These are phyloP conservation scores for Usnea hakonensis DNA, from an alignment of 495 filamentous ascomycete species.

Conservation along the genomic window DNA sequence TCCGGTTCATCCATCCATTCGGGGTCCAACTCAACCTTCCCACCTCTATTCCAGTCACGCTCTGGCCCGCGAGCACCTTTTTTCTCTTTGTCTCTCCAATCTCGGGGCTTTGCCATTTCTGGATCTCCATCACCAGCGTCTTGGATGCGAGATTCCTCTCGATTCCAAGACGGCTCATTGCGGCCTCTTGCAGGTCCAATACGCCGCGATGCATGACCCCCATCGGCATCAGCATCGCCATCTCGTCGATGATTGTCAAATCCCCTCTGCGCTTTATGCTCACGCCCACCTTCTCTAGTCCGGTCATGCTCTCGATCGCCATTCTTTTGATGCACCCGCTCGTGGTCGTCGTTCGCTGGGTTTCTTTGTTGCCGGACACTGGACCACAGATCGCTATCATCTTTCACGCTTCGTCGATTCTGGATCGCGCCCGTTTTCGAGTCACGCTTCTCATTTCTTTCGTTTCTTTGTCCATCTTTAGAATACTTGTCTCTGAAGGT, in stretches of 20 bases:
- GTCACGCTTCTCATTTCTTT: conserved; percentile 41
- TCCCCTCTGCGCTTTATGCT: conserved; percentile 35
- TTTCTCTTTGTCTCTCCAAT: conserved; percentile 54
- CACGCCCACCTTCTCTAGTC: conserved; percentile 45
- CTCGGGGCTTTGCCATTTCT: conserved; percentile 45
- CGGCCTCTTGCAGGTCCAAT: conserved; percentile 42
- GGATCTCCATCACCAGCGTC: conserved; percentile 49
- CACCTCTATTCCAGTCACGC: conserved; percentile 50
- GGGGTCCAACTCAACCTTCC: conserved; percentile 64
- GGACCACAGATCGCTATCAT: conserved; percentile 54
- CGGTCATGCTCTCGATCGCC: conserved; percentile 57
- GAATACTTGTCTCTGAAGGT: conserved; percentile 50
- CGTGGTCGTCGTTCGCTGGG: conserved; percentile 47
- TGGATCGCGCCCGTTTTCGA: conserved; percentile 33
- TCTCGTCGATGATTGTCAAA: conserved; percentile 43
- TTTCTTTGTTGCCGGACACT: conserved; percentile 46
- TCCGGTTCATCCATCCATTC: conserved; percentile 79
- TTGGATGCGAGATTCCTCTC: conserved; percentile 47
- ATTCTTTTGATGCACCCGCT: conserved; percentile 46
- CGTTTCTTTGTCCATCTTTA: conserved; percentile 40
- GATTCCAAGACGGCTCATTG: conserved; percentile 51
- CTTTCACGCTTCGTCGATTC: conserved; percentile 38
- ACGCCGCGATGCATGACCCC: conserved; percentile 24
- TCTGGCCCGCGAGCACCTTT: conserved; percentile 51
- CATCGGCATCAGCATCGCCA: conserved; percentile 31